Percentiles rank a stretch among this genome's conserved stretches.
Conservation (phyloP, 2,329 filamentous ascomycete species). For the Colletotrichum orbiculare region DNA sequence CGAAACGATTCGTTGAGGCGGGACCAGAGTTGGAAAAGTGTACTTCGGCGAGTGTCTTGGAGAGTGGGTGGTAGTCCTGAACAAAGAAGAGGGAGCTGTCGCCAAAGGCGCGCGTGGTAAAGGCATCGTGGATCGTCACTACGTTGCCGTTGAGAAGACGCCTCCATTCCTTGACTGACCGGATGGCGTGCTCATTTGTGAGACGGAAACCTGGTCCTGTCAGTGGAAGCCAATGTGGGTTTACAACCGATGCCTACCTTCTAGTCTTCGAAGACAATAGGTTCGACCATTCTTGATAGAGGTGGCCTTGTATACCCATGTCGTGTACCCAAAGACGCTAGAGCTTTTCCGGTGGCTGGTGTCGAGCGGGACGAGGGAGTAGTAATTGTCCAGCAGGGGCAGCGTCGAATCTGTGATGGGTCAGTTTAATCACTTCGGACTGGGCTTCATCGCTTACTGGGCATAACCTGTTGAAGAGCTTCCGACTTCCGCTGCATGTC, state of each 20-base stretch:
- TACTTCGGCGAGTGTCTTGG: slow-evolving; percentile 88
- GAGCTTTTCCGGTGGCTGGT: slow-evolving; percentile 82
- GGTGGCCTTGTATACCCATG: slow-evolving; percentile 95
- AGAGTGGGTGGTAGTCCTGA: slow-evolving; percentile 90
- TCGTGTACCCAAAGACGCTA: slow-evolving; percentile 85
- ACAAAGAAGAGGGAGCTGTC: slow-evolving; percentile 96
- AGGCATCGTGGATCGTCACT: slow-evolving; percentile 89
- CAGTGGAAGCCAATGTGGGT: slow-evolving; percentile 32
- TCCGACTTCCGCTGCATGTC: slow-evolving; percentile 91
- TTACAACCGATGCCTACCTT: slow-evolving; percentile 62
- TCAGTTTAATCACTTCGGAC: slow-evolving; percentile 7
- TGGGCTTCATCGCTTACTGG: slow-evolving; percentile 63
- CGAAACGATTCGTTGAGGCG: slow-evolving; percentile 57
- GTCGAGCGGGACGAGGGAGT: slow-evolving; percentile 91
- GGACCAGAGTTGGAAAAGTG: slow-evolving; percentile 65
- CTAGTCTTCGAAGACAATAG: slow-evolving; percentile 88
- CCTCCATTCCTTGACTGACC: slow-evolving; percentile 89
- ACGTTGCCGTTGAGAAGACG: slow-evolving; percentile 83
- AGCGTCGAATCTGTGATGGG: slow-evolving; percentile 65
- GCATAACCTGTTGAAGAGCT: slow-evolving; percentile 84
- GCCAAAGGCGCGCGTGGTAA: slow-evolving; percentile 91
- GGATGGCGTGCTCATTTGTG: slow-evolving; percentile 89
- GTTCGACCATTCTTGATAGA: slow-evolving; percentile 88
- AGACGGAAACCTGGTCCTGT: slow-evolving; percentile 75
- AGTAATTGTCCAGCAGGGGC: slow-evolving; percentile 86